A percentile compares a stretch with the other conserved stretches of the same genome.
phyloP scores from a whole-genome alignment of 768 basidiomycete species.

The Termitomyces eurrhizus region DNA sequence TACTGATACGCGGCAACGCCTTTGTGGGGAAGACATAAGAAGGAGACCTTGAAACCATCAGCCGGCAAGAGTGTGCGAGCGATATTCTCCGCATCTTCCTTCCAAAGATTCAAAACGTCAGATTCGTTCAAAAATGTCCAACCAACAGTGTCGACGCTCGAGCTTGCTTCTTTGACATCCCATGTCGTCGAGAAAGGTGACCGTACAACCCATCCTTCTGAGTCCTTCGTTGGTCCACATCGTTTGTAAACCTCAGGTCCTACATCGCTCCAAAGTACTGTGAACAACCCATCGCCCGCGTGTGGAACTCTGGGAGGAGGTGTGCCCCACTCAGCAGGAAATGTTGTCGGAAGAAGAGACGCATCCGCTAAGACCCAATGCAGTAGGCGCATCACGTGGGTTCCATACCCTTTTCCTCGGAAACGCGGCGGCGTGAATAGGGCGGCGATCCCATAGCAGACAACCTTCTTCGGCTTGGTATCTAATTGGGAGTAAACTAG shows the following conservation, averaged over 20 bases:
- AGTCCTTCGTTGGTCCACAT: constrained; percentile 31
- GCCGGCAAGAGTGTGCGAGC: constrained; percentile 5
- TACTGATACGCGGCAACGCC: constrained; percentile 45
- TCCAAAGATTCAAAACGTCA: constrained; percentile 34
- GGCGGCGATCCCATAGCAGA: constrained; percentile 49
- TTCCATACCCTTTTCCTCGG: constrained; percentile 52
- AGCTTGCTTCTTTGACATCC: constrained; percentile 21
- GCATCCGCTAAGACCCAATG: constrained; percentile 49
- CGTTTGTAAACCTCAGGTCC: constrained; percentile 41
- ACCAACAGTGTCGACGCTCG: background rate
- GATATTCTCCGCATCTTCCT: constrained; percentile 35
- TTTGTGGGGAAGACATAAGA: constrained; percentile 38
- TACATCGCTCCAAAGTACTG: constrained; percentile 51
- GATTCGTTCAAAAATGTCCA: constrained; percentile 35
- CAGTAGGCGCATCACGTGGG: constrained; percentile 61
- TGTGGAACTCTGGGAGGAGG: constrained; percentile 33
- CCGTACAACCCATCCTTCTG: constrained; percentile 43
- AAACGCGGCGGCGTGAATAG: constrained; percentile 51
- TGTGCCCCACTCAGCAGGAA: constrained; percentile 39
- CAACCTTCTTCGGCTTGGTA: constrained; percentile 24
- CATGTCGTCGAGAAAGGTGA: constrained; percentile 36
- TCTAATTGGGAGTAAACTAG: constrained; percentile 20
- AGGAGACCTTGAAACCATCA: constrained; percentile 14
- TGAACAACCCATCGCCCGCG: constrained; percentile 40
- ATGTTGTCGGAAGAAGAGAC: constrained; percentile 16